Conservation (phyloP, 495 filamentous ascomycete genomes). For the Xylaria venustula region DNA sequence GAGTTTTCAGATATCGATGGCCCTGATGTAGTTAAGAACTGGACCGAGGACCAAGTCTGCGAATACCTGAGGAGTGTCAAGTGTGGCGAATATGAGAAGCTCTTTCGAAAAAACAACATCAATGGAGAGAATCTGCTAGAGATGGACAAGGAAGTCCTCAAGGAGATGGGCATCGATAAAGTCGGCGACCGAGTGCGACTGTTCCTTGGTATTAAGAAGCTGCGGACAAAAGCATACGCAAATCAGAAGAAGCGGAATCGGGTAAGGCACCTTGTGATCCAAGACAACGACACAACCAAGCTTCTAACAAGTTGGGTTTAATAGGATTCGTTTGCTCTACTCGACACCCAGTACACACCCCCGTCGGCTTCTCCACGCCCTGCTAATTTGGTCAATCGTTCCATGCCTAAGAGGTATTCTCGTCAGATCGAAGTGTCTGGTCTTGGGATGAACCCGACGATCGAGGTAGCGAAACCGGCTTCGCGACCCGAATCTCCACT, state of each 20-base stretch:
- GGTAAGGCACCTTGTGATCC: slow-evolving; percentile 52
- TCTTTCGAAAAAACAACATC: slow-evolving; percentile 93
- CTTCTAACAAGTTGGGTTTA: neutral
- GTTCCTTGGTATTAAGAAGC: slow-evolving; percentile 86
- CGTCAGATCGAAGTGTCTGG: slow-evolving; percentile 56
- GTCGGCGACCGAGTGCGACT: slow-evolving; percentile 96
- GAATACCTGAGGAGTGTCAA: slow-evolving; percentile 89
- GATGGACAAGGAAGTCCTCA: slow-evolving; percentile 92
- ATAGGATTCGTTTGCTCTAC: slow-evolving; percentile 69
- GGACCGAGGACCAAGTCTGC: slow-evolving; percentile 89
- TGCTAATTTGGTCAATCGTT: slow-evolving; percentile 48
- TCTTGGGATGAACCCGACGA: slow-evolving; percentile 36
- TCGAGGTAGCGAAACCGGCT: slow-evolving; percentile 51
- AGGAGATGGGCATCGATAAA: slow-evolving; percentile 98
- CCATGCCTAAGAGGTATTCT: slow-evolving; percentile 67
- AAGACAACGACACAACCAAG: neutral
- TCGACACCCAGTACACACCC: slow-evolving; percentile 62
- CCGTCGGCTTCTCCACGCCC: slow-evolving; percentile 67
- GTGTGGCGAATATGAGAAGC: slow-evolving; percentile 85
- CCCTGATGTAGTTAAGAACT: slow-evolving; percentile 61
- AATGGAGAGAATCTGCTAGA: slow-evolving; percentile 95
- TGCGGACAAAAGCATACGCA: slow-evolving; percentile 79
- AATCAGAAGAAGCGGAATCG: slow-evolving; percentile 84
- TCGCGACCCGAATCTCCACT: slow-evolving; percentile 74
- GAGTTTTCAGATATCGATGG: slow-evolving; percentile 80